Evolutionary conservation across 148 eudicot species (phyloP), one percentile per base, ranked within the genome.

Genomic region (Chenopodium suecicum): DNA sequence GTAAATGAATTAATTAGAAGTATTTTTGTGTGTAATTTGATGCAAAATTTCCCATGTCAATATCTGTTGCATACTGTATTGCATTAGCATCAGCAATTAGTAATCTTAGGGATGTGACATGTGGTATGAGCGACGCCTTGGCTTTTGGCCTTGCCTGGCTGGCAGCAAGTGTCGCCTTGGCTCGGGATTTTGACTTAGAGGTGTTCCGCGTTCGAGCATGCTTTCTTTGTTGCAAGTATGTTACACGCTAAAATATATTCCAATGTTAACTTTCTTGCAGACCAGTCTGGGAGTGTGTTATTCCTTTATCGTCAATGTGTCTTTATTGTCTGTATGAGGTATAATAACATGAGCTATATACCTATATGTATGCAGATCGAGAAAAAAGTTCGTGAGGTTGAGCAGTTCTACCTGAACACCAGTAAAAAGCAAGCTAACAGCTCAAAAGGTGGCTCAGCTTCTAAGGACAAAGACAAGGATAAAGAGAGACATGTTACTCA

Each of bases 391-490:
- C 80, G 80, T 54, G 94, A 93, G 80, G 83, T 95, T 82, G 92
- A 90, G 77, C 87, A 85, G 58, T 95, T 95, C 82, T 93, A 91
- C 87, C 78, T 79, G 76, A 87, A 76, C 76, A 82, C 67, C 65
- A 88, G 78, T 64, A 82, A 84, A 88, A 88, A 79, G 79, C 89
- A 83, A 79, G 71, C 86, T 22, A 87, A 44, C 79, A 84, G 81
- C 83, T 84, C 94, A 31, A 89, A 75, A 78, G 82, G 82, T 58
- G 83, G 88, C 81, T 91, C 89, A 25, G 75, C 70, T 7, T 50
- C 82, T 63, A 94, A 89, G 86, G 92, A 92, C 25, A 94, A 91
- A 82, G 92, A 90, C 16, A 93, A 93, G 85, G 94, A 89, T n/a
- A 93, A 92, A 81, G 93, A 88, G 19, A 90, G 77, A 73, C 87